Evolutionary conservation across 768 basidiomycete species (phyloP), one percentile per base, ranked within the genome.

Genomic region (Galerina sulciceps): DNA sequence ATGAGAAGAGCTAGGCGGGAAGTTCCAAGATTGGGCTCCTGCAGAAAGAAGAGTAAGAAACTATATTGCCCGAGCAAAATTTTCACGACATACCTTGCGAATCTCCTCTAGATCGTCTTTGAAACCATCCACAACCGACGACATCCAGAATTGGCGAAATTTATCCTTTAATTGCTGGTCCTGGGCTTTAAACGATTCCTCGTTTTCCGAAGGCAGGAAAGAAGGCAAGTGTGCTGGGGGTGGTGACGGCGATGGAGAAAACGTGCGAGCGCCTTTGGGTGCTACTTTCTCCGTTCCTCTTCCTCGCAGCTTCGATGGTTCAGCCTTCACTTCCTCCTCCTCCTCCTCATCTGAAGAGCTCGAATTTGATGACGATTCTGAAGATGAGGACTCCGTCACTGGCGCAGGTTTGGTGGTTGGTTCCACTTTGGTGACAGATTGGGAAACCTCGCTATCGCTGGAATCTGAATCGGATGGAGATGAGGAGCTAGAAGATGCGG

Each of bases 111-210:
- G 76, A 70, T 94, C 93, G 45, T 90, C 87, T 61, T 83, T 84
- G 73, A 94, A 95, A 10, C 85, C 91, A 69, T 93, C 90, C 1
- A 87, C 90, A 6, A 94, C 81, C 0, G 88, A 85, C 2, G 85
- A 75, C 91, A 94, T 93, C 93, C 93, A 94, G 67, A 94, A 94
- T 70, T 88, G 87, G 55, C 88, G 77, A 70, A 94, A 94, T 43
- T 79, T 83, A 35, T 84, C 84, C 66, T 85, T 87, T 67, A 93
- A 69, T 8, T 70, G 68, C 43, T 81, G 74, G 58, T 93, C 88
- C 31, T 76, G 71, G 45, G 78, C 71, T 13, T 69, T 64, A 6
- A 72, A 67, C 34, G 76, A 72, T 20, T 67, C 71, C 3, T 67
- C 50, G 0, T 65, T 66, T 15, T 63, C 62, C 15, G 72, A 61